Evolutionary conservation across 345 rosid genomes (phyloP).

Genomic region (Hibiscus tridactylites): DNA sequence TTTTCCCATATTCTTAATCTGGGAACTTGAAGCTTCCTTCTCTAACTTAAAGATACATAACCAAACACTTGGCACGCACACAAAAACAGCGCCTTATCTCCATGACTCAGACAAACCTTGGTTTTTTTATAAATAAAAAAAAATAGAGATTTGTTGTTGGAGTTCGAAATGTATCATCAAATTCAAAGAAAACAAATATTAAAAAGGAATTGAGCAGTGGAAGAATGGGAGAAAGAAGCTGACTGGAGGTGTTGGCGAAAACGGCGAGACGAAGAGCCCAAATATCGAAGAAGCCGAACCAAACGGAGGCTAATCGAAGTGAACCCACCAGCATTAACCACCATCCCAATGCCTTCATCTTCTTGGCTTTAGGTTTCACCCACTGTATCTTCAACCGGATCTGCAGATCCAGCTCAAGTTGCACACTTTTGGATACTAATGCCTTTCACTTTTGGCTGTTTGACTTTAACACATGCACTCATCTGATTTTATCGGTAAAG

Average conservation of each 20-base stretch:
- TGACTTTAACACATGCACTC: no score
- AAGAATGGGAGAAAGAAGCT: constrained; percentile 1
- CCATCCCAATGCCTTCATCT: constrained; percentile 81
- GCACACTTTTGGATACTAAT: background rate
- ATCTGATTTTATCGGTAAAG: no score
- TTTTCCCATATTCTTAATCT: background rate
- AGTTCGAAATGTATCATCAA: background rate
- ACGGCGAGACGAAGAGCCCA: constrained; percentile 86
- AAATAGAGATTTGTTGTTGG: background rate
- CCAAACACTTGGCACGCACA: constrained; percentile 5
- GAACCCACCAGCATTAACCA: constrained; percentile 88
- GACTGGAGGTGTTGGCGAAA: constrained; percentile 72
- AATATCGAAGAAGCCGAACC: constrained; percentile 91
- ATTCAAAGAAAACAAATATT: background rate
- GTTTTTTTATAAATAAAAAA: background rate
- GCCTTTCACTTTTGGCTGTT: background rate
- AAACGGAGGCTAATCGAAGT: constrained; percentile 75
- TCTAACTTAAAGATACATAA: background rate
- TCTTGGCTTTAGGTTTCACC: background rate
- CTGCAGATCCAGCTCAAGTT: background rate
- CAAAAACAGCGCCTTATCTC: constrained; percentile 7
- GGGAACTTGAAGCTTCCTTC: background rate
- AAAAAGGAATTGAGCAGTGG: background rate
- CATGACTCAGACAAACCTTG: background rate
- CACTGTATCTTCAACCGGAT: background rate